A percentile compares a stretch with the other conserved stretches of the same genome.
phyloP scores from a whole-genome alignment of 352 stramenopile species.

The Phytophthora hybrid region DNA sequence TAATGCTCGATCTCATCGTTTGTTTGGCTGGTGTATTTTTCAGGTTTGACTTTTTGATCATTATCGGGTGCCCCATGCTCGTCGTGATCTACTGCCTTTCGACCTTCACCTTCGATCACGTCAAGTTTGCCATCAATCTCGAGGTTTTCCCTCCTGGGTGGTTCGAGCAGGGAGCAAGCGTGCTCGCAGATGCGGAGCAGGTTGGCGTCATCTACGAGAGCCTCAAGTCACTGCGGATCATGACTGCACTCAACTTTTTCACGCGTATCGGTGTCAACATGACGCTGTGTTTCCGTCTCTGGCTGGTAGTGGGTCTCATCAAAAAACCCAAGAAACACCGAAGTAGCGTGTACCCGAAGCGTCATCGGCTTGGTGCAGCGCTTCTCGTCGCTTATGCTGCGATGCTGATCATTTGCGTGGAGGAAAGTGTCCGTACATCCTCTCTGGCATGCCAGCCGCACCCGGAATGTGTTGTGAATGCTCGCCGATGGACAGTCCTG shows the following conservation, averaged over 20 bases:
- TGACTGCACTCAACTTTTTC: neutral
- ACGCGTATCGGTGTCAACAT: neutral
- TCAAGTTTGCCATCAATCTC: conserved; percentile 21
- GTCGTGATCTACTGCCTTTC: conserved; percentile 24
- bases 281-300: neutral
- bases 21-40: neutral
- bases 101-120: conserved; percentile 29
- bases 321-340: neutral
- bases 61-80: conserved; percentile 25
- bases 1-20: neutral
- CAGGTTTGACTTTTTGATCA: conserved; percentile 36
- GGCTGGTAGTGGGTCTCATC: neutral
- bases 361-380: neutral
- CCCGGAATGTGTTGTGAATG: neutral
- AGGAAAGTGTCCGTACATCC: conserved; percentile 1
- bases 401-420: neutral
- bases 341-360: conserved; percentile 1
- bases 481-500: neutral
- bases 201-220: neutral
- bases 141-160: conserved; percentile 4
- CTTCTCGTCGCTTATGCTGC: neutral
- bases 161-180: too few relatives aligned
- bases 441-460: neutral
- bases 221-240: neutral
- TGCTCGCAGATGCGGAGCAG: neutral